Base-by-base conservation (phyloP, 805 yeast species). In the Candida sphagnicola region DNA sequence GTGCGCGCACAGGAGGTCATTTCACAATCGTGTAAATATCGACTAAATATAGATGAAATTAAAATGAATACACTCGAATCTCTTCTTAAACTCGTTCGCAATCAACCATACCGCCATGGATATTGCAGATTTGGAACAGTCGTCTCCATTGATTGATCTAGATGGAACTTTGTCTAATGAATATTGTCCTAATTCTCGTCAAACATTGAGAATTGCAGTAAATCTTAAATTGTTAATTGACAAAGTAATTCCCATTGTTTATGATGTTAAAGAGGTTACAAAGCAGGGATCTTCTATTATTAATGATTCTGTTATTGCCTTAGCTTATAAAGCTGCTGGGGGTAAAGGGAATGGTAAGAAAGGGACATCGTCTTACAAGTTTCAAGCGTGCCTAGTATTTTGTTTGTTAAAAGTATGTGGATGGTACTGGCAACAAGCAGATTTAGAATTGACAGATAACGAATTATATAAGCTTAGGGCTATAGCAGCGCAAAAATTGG, bases 281-380 rank as follows among this genome's bases (percentile, higher is more conserved):
- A 59, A 70, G 8, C 77, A 79, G 4, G 78, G 76, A 39, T 78
- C 87, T 0, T 71, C 79, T 1, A 70, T 85, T 28, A 58, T 87
- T 40, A 81, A 77, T 44, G 67, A 67, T 3, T 67, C 70, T 13
- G 85, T 85, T 2, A 56, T 84, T n/a, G 55, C 68, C 11, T 67
- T 86, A 42, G 83, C 80, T 2, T 68, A 75, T 39, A 73, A 71
- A 19, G 93, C 95, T 4, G 95, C 95, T 14, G 95, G 95, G 8
- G 95, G 95, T 15, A 67, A 68, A 35, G 87, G 87, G 4, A 61
- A 75, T 34, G 85, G 83, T 2, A 59, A 66, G 35, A 53, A 59
- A 17, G 80, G 78, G 1, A 62, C 82, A 0, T 69, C 82, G 1
- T 67, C 81, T 0, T 66, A 72, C 48, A 78, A 79, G 51, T 86